These are phyloP conservation scores for Auriculariales sp. DNA, from an alignment of 768 basidiomycete genomes.

Conservation along the genomic window DNA sequence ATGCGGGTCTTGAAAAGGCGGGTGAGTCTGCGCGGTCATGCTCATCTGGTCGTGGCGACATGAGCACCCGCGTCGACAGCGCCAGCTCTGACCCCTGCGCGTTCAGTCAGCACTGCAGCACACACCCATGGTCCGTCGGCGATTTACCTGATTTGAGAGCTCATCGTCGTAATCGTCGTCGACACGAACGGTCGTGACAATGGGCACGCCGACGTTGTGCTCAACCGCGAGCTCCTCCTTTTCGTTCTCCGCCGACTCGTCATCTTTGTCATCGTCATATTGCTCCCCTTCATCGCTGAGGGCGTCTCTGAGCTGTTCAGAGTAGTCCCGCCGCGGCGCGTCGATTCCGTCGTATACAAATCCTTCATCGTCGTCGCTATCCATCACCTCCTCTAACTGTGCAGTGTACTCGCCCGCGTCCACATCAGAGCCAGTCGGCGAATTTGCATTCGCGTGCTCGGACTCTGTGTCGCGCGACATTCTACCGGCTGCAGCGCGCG, in stretches of 20 bases:
- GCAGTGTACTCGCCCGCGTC: conserved; percentile 37
- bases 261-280: conserved; percentile 27
- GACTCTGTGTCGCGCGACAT: too few species aligned
- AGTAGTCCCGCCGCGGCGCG: conserved; percentile 40
- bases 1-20: conserved; percentile 35
- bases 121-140: conserved; percentile 27
- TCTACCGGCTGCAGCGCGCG: too few species aligned
- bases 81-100: conserved; percentile 5
- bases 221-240: conserved; percentile 29
- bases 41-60: background rate
- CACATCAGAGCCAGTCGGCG: background rate
- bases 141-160: conserved; percentile 14
- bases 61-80: conserved; percentile 2
- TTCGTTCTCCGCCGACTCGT: conserved; percentile 28
- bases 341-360: conserved; percentile 69
- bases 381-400: conserved; percentile 52
- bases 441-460: too few species aligned
- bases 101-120: conserved; percentile 18
- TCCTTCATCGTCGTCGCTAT: conserved; percentile 33
- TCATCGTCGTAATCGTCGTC: conserved; percentile 20
- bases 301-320: conserved; percentile 54
- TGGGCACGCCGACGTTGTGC: conserved; percentile 19
- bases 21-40: conserved; percentile 12
- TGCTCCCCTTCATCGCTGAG: conserved; percentile 37
- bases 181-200: background rate